Evolutionary conservation across 306 rosid species (phyloP), one percentile per base, ranked within the genome.

Genomic region (Vigna unguiculata): DNA sequence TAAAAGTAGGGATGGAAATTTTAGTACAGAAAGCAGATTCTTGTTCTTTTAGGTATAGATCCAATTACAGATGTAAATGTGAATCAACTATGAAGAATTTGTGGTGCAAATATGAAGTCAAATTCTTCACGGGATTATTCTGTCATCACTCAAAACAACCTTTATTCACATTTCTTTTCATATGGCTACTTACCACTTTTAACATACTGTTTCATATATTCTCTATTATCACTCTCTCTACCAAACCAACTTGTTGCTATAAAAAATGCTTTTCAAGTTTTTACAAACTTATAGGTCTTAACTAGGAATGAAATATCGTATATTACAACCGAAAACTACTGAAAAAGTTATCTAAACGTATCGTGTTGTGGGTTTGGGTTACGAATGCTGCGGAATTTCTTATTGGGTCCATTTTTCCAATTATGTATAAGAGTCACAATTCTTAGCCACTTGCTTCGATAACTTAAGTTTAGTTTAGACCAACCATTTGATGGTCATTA

Each of bases 91-190:
- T 12, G 63, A 53, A 34, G 38, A 40, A 25, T 72, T 54, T 72
- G 66, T 7, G 32, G 66, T 57, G n/a, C 46, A 8, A 40, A 22
- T 4, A 9, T 13, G 9, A 38, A 72, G 28, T 36, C 77, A 54
- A 38, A 54, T 38, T 72, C 52, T 71, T 16, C 38, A 71, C 76
- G 52, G 22, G 49, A 52, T 51, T 34, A 36, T 54, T 71, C 69
- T 63, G 2, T 10, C 28, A n/a, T 65, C 71, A 40, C 71, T 40
- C 32, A 20, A 40, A 65, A 64, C 2, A 40, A 40, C 17, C 71
- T 10, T 65, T 65, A 65, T 65, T 65, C 71, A 43, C 15, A 43
- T 17, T 41, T 49, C 5, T 36, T 20, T 40, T 6, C 17, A 38
- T 10, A 19, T 64, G 5, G 9, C 51, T 20, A 10, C 45, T 7